Evolutionary conservation across 371 early-diverging fungal genomes (phyloP).

Genomic region (Globomyces sp.): DNA sequence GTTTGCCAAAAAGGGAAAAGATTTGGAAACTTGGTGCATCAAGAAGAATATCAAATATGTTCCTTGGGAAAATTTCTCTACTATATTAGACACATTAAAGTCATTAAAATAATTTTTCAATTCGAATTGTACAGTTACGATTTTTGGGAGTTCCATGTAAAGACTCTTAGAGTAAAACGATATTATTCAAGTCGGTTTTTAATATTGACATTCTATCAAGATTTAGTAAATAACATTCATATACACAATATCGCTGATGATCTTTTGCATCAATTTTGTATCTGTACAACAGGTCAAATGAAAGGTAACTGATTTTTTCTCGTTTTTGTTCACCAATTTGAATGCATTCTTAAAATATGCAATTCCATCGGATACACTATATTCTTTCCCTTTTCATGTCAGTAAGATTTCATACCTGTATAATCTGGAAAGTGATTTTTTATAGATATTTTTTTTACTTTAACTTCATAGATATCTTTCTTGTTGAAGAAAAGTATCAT

Average conservation of each 20-base stretch:
- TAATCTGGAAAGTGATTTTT: conserved; percentile 48
- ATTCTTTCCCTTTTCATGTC: conserved; percentile 20
- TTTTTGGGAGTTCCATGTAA: too few species aligned
- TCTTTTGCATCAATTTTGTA: conserved; percentile 16
- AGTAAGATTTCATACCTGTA: conserved; percentile 28
- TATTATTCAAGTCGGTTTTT: too few species aligned
- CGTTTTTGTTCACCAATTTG: conserved; percentile 20
- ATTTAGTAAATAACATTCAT: neutral
- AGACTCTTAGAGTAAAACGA: too few species aligned
- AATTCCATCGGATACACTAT: conserved; percentile 26
- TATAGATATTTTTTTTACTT: conserved; percentile 41
- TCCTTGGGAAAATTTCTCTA: conserved; percentile 36
- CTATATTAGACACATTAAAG: neutral
- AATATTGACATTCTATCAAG: too few species aligned
- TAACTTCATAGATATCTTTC: conserved; percentile 65
- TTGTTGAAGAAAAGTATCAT: conserved; percentile 73
- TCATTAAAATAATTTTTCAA: neutral
- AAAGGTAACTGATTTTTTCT: neutral
- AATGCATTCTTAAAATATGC: conserved; percentile 32
- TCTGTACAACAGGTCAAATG: conserved; percentile 19
- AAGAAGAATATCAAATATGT: conserved; percentile 52
- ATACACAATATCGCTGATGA: conserved; percentile 4
- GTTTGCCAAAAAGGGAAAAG: conserved; percentile 62
- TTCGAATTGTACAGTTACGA: too few species aligned
- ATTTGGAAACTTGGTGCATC: conserved; percentile 61